Evolutionary conservation across 2,329 filamentous ascomycete species (phyloP).

Genomic region (Fusarium foetens): DNA sequence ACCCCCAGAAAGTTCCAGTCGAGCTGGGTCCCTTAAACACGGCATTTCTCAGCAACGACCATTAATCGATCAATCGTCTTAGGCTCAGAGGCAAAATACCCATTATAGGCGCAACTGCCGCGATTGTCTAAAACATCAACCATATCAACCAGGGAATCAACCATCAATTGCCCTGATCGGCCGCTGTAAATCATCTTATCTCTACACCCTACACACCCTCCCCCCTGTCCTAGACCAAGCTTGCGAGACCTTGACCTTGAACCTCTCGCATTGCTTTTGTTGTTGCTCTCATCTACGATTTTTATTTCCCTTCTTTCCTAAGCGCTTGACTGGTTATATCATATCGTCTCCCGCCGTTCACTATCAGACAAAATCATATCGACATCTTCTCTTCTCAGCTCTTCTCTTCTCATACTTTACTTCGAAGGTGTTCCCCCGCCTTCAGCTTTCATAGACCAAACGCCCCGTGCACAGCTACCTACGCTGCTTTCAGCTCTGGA

Average conservation of each 20-base stretch:
- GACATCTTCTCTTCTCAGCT: not conserved
- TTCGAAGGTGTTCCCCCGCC: constrained; percentile 16
- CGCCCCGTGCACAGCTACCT: constrained; percentile 28
- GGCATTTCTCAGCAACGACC: constrained; percentile 27
- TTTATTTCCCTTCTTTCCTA: not conserved
- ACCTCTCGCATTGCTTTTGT: constrained; percentile 25
- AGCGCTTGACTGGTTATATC: constrained; percentile 6
- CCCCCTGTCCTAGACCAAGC: constrained; percentile 3
- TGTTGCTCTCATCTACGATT: not conserved
- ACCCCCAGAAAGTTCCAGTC: constrained; percentile 18
- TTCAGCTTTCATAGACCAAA: constrained; percentile 27
- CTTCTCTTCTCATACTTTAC: not conserved
- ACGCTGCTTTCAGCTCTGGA: constrained; percentile 22
- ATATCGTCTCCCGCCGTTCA: constrained; percentile 7
- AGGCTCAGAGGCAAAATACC: not conserved
- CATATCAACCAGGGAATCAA: constrained; percentile 2
- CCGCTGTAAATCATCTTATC: constrained; percentile 5
- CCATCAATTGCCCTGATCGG: constrained; percentile 3
- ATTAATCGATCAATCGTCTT: not conserved
- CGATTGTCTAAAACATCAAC: constrained; percentile 12
- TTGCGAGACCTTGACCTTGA: not conserved
- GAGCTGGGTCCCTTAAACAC: not conserved
- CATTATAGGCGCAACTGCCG: constrained; percentile 10
- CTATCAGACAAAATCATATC: not conserved
- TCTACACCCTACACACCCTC: constrained; percentile 10